A percentile compares a stretch with the other conserved stretches of the same genome.
These are phyloP conservation scores for Neoboletus subvelutipes DNA, from an alignment of 768 basidiomycete genomes.

Conservation along the genomic window DNA sequence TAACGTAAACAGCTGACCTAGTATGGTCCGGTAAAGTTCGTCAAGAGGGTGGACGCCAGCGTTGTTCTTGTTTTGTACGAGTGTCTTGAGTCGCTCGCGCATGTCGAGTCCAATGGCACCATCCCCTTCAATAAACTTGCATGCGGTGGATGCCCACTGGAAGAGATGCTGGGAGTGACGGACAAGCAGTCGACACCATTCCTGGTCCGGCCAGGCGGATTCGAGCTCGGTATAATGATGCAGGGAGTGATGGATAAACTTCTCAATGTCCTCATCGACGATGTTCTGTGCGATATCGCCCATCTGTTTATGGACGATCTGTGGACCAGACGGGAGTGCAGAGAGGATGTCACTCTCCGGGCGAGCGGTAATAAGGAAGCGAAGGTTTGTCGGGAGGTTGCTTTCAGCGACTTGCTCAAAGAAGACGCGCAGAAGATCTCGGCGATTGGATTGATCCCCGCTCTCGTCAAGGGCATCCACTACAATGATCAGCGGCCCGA, in stretches of 20 bases:
- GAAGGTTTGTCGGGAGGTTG: conserved; percentile 23
- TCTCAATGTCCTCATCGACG: conserved; percentile 19
- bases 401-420: conserved; percentile 7
- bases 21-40: conserved; percentile 21
- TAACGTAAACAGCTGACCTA: conserved; percentile 14
- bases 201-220: conserved; percentile 16
- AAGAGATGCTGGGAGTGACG: conserved; percentile 31
- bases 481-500: conserved; percentile 35
- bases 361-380: conserved; percentile 29
- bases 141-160: conserved; percentile 35
- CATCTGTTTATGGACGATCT: conserved; percentile 15
- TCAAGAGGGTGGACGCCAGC: conserved; percentile 13
- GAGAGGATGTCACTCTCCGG: conserved; percentile 26
- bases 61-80: conserved; percentile 2
- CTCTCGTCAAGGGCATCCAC: conserved; percentile 38
- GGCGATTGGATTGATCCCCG: conserved; percentile 15
- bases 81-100: conserved; percentile 13
- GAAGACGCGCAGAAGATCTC: conserved; percentile 23
- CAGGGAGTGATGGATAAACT: conserved; percentile 17
- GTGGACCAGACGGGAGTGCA: conserved; percentile 1
- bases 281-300: conserved; percentile 8
- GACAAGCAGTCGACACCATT: conserved; percentile 23
- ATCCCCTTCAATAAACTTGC: conserved; percentile 26
- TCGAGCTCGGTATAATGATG: conserved; percentile 12
- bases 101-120: conserved; percentile 13